A percentile compares a stretch with the other conserved stretches of the same genome.
Evolutionary conservation across 129 eudicot species (phyloP).

Genomic region (Lactuca saligna): DNA sequence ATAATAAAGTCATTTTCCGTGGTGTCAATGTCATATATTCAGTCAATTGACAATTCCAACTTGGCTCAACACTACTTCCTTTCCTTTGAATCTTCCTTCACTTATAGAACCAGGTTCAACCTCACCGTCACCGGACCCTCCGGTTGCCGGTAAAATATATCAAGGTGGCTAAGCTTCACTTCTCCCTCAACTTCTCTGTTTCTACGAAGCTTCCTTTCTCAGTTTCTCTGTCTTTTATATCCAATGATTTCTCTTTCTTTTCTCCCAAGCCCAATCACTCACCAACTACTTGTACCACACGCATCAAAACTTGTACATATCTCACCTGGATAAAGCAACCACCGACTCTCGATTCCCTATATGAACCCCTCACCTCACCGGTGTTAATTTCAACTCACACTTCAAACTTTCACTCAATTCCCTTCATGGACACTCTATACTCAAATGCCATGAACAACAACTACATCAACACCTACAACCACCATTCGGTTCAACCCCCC

Average conservation of each 20-base stretch:
- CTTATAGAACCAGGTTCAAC: not conserved
- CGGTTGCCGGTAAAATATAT: slow-evolving; percentile 23
- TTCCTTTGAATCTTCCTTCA: slow-evolving; percentile 36
- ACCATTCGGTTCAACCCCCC: slow-evolving; percentile 22
- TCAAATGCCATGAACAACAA: slow-evolving; percentile 35
- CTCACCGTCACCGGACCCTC: slow-evolving; percentile 42
- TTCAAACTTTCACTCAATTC: slow-evolving; percentile 5
- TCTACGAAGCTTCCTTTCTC: not conserved
- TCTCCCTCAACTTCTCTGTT: not conserved
- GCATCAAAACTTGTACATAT: slow-evolving; percentile 21
- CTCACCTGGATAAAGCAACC: not conserved
- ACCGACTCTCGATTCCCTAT: slow-evolving; percentile 12
- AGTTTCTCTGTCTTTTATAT: slow-evolving; percentile 12
- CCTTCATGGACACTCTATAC: slow-evolving; percentile 33
- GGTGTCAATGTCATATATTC: slow-evolving; percentile 7
- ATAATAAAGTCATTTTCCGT: not conserved
- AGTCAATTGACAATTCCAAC: slow-evolving; percentile 35
- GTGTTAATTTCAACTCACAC: slow-evolving; percentile 1
- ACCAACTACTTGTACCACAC: slow-evolving; percentile 3
- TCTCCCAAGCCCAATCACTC: slow-evolving; percentile 6
- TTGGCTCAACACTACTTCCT: slow-evolving; percentile 21
- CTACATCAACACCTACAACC: slow-evolving; percentile 32
- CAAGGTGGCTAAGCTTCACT: slow-evolving; percentile 20
- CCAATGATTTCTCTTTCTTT: not conserved
- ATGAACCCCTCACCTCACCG: slow-evolving; percentile 15